phyloP scores from a whole-genome alignment of 208 protist genomes.

The Naegleria lovaniensis region DNA sequence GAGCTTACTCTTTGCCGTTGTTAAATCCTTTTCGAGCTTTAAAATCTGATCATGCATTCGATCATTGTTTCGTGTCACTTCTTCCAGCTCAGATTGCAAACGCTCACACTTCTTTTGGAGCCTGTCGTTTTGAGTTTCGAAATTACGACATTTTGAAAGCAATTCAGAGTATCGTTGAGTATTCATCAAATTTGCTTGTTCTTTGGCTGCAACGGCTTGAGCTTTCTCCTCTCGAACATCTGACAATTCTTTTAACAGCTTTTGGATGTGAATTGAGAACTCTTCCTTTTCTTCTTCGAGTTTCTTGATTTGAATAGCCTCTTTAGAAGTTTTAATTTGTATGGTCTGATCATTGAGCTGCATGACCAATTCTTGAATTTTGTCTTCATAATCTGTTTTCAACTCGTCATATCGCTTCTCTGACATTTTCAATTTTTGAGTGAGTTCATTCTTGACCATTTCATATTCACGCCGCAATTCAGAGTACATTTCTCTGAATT shows the following conservation, averaged over 20 bases:
- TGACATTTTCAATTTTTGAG: background rate
- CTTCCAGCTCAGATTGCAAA: background rate
- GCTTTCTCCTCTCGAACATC: background rate
- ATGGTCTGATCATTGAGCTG: background rate
- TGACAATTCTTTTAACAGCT: background rate
- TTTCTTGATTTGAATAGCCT: background rate
- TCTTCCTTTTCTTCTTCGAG: background rate
- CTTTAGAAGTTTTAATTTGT: background rate
- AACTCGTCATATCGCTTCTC: background rate
- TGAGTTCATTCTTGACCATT: background rate
- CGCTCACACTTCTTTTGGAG: background rate
- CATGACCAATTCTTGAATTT: background rate
- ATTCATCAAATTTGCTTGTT: background rate
- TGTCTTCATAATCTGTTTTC: background rate
- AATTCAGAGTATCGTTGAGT: background rate
- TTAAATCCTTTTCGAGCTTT: constrained; percentile 4
- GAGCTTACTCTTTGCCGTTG: background rate
- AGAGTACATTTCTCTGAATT: background rate
- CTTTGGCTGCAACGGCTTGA: background rate
- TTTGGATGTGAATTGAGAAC: background rate
- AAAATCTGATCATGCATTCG: background rate
- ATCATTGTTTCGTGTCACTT: background rate
- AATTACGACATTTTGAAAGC: background rate
- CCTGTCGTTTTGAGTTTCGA: background rate
- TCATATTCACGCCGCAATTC: background rate